These are phyloP conservation scores for Limnomonas spitsbergensis DNA, from an alignment of 139 green algal genomes.

Conservation along the genomic window DNA sequence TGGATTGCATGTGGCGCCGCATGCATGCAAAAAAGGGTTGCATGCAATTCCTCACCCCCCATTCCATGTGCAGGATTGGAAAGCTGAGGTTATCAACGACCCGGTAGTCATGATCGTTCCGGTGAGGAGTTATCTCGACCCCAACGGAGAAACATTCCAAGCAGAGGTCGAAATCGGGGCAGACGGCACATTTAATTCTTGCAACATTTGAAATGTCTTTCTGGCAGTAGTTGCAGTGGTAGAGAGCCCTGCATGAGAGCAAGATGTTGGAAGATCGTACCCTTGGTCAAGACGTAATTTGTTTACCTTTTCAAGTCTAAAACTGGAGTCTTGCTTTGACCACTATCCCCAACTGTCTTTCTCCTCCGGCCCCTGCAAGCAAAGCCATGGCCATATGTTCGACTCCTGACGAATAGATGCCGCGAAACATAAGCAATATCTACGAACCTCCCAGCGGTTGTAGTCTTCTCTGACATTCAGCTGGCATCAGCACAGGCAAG, in stretches of 20 bases:
- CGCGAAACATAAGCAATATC: no score
- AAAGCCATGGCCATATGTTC: background rate
- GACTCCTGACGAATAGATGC: no score
- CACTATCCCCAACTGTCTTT: background rate
- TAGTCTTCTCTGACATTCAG: background rate
- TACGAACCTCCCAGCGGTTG: background rate
- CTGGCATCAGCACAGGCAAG: background rate
- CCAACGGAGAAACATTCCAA: slow-evolving; percentile 94
- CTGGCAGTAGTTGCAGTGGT: slow-evolving; percentile 95
- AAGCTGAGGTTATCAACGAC: slow-evolving; percentile 93
- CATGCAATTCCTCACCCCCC: slow-evolving; percentile 84
- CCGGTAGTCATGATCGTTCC: slow-evolving; percentile 71
- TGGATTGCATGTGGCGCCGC: no score
- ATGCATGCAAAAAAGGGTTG: no score
- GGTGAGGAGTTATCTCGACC: slow-evolving; percentile 76
- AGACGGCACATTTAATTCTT: slow-evolving; percentile 90
- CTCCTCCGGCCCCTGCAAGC: background rate
- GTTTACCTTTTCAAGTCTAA: background rate
- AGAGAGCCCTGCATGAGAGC: slow-evolving; percentile 59
- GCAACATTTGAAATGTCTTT: slow-evolving; percentile 81
- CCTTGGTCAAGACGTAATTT: background rate
- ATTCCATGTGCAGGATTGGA: slow-evolving; percentile 82
- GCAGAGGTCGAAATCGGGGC: slow-evolving; percentile 92
- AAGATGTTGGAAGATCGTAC: background rate
- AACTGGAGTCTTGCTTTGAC: background rate